Conservation (phyloP, 1,139 yeast genomes). For the Saccharomyces hybrid region DNA sequence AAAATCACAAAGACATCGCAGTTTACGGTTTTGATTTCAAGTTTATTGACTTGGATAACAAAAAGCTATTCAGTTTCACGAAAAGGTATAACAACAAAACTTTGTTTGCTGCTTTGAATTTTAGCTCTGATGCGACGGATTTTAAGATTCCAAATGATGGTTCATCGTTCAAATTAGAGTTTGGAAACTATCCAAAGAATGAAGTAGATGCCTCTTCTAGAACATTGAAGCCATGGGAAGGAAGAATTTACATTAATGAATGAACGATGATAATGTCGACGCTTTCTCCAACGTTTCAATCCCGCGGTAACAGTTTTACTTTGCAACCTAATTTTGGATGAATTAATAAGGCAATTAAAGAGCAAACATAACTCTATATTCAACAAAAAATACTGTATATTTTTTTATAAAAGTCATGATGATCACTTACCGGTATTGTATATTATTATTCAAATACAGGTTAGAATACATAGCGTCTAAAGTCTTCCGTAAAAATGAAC, state of each 20-base stretch:
- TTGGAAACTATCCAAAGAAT: too few relatives aligned
- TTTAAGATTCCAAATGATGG: too few relatives aligned
- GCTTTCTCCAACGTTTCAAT: background rate
- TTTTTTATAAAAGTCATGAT: background rate
- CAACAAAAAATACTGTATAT: background rate
- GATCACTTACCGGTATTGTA: background rate
- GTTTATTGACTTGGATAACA: too few relatives aligned
- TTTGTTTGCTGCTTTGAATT: too few relatives aligned
- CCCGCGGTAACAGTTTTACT: background rate
- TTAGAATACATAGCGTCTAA: background rate
- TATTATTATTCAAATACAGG: background rate
- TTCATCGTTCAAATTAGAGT: too few relatives aligned
- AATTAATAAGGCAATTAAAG: background rate
- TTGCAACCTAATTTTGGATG: background rate
- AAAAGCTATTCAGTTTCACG: too few relatives aligned
- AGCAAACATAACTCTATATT: background rate
- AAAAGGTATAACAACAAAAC: too few relatives aligned
- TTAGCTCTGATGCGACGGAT: too few relatives aligned
- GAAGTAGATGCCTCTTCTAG: too few relatives aligned
- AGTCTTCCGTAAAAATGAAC: background rate
- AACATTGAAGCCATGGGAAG: background rate
- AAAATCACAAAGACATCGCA: background rate
- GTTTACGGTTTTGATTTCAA: background rate
- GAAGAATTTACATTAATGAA: background rate
- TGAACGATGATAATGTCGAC: background rate